Evolutionary conservation across 768 basidiomycete species (phyloP), one percentile per base, ranked within the genome.

Genomic region (Russula earlei): DNA sequence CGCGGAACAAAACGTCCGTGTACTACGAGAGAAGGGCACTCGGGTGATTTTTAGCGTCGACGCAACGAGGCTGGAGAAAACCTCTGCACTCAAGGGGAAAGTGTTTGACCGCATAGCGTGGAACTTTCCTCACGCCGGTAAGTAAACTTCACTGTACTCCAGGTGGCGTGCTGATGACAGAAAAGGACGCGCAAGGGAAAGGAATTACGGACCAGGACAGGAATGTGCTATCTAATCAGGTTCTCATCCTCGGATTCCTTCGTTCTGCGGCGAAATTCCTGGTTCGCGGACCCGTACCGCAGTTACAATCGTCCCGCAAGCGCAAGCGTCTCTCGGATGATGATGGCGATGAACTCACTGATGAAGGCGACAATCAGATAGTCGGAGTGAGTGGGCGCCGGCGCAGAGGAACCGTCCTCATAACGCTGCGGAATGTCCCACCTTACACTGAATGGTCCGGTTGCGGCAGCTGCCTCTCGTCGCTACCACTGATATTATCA

Each of bases 81-180:
- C 73, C 37, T 55, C 76, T 6, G 66, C 68, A 6, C 68, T 94
- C 44, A 87, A 82, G 59, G 80, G 79, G 38, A 71, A 74, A 59
- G 77, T 71, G 52, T 87, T 86, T 79, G 85, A 91, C 69, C 80
- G 79, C 58, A 78, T 97, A 54, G 81, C 90, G 7, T 97, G 91
- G 85, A 96, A 98, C 68, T 98, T 97, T 67, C 95, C 95, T 56
- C 95, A 98, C 72, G 87, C 87, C 64, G 94, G 94, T 90, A 64
- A 45, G 51, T 19, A n/a, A 8, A 22, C 24, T 22, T 20, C 25
- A 9, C 34, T 45, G 46, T 22, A 57, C 6, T 31, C 29, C 2
- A 12, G 47, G 41, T 3, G 24, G 34, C 29, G 33, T 6, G 19
- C 47, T 54, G 22, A 51, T 45, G 57, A 56, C 22, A 65, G 47